Evolutionary conservation across 257 asterid species (phyloP), one percentile per base, ranked within the genome.

Genomic region (Ajuga chamaepitys): DNA sequence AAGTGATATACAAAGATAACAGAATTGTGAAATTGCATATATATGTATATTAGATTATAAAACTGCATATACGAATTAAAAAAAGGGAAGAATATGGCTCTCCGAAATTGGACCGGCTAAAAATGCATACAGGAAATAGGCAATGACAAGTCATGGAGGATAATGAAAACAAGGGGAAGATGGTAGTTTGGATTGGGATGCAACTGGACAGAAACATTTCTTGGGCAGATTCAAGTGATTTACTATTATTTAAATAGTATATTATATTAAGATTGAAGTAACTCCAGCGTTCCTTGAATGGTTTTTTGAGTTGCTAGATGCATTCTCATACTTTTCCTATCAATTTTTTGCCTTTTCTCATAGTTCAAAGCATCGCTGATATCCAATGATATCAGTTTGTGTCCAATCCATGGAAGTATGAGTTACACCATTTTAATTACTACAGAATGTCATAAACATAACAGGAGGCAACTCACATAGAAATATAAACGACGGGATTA

Each of bases 151-250:
- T 66, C 21, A 41, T 25, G 21, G 17, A 40, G 63, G 17, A 61
- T n/a, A n/a, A n/a, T 7, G 67, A 61, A 53, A 50, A 61, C n/a
- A 61, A 61, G 4, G 18, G 24, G 42, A 35, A 61, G 58, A 53
- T 1, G 14, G 21, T 20, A 11, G 41, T 21, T n/a, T 38, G 9
- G 18, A 55, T 12, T 40, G 40, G 24, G 32, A 28, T n/a, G n/a
- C n/a, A n/a, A n/a, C n/a, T n/a, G n/a, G n/a, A n/a, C n/a, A n/a
- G n/a, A n/a, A n/a, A n/a, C n/a, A n/a, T n/a, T n/a, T n/a, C n/a
- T n/a, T n/a, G n/a, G n/a, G n/a, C n/a, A n/a, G n/a, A n/a, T n/a
- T n/a, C n/a, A n/a, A n/a, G n/a, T n/a, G n/a, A n/a, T n/a, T n/a
- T n/a, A n/a, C n/a, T n/a, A n/a, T n/a, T n/a, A n/a, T n/a, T n/a